Evolutionary conservation across 257 asterid species (phyloP), one percentile per base, ranked within the genome.

Genomic region (Echium plantagineum): DNA sequence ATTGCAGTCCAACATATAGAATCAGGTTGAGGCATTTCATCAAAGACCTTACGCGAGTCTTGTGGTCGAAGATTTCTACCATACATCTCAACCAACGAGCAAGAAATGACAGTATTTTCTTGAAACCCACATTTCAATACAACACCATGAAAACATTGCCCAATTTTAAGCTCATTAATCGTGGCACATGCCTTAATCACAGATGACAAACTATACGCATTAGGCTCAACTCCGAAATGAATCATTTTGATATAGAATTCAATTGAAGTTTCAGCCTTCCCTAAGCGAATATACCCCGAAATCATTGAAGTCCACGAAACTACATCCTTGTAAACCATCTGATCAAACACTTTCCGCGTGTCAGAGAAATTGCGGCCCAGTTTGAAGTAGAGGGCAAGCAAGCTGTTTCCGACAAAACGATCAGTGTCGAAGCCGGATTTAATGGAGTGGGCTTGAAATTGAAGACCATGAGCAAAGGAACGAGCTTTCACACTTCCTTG

Each of bases 271-370:
- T 61, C 15, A 5, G 91, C 81, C 48, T 61, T 82, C 9, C 84
- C 80, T 1, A 30, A 72, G 3, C 86, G 83, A 63, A 84, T 69
- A 73, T 85, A 85, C 15, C 93, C 95, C 1, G 96, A 88, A 19
- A 88, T 80, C 77, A 85, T 85, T 17, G 94, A 85, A 55, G 90
- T 83, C 95, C 96, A 91, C 1, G 96, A 80, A 17, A 88, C 94
- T 2, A 81, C 94, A 59, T 91, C 96, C 74, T 86, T 88, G 28
- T 71, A 72, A 22, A 9, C 51, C 77, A 91, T 66, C 6, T 81
- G 83, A 46, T 78, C 81, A 57, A 87, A 87, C 61, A 79, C 64
- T 32, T 70, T 81, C 12, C 69, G 66, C 1, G 86, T 75, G 28
- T 85, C 81, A 18, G 62, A 13, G 51, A 84, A 70, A 62, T 75